Conservation (phyloP, 345 rosid genomes). For the Gossypium turneri region DNA sequence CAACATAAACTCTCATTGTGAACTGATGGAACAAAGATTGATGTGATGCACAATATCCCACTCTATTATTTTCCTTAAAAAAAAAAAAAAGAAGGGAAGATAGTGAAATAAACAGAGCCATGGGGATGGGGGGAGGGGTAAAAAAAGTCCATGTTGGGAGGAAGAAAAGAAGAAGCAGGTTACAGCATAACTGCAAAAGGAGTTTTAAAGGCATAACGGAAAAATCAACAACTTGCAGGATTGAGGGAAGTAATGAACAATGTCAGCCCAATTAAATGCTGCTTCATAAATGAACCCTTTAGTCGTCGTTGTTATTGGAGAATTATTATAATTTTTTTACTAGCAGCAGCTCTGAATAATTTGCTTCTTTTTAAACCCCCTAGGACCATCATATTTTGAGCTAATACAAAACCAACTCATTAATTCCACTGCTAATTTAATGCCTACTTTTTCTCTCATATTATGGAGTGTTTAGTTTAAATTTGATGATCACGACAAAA, state of each 20-base stretch:
- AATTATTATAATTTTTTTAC: too few relatives aligned
- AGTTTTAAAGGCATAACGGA: background rate
- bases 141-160: background rate
- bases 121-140: too few relatives aligned
- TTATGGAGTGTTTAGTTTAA: too few relatives aligned
- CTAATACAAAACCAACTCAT: background rate
- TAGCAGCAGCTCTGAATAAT: background rate
- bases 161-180: background rate
- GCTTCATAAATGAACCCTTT: background rate
- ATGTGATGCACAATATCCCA: too few relatives aligned
- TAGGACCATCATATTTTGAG: background rate
- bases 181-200: too few relatives aligned
- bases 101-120: too few relatives aligned
- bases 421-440: too few relatives aligned
- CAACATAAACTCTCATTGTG: too few relatives aligned
- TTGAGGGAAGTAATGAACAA: background rate
- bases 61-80: too few relatives aligned
- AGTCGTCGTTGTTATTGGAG: background rate
- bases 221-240: background rate
- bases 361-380: background rate
- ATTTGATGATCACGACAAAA: background rate
- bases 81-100: accelerated
- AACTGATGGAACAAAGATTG: too few relatives aligned
- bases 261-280: background rate
- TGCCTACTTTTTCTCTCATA: too few relatives aligned